These are phyloP conservation scores for Suillus discolor DNA, from an alignment of 768 basidiomycete species.

Conservation along the genomic window DNA sequence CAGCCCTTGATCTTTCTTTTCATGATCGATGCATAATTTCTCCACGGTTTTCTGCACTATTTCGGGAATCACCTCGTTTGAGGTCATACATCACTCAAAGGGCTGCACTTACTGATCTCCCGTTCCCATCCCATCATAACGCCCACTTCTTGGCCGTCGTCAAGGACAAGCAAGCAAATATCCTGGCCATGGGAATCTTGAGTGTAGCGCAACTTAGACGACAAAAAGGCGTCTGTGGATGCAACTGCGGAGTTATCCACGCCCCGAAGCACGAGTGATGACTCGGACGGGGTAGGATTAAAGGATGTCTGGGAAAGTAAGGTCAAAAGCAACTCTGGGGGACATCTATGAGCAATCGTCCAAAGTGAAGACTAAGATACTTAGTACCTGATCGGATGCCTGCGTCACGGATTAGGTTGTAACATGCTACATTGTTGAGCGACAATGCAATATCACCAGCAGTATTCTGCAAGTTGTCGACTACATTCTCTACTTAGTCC, in stretches of 20 bases:
- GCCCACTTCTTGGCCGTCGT: slow-evolving; percentile 76
- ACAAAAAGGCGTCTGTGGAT: slow-evolving; percentile 70
- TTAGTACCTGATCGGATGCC: slow-evolving; percentile 84
- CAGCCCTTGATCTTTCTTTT: slow-evolving; percentile 46
- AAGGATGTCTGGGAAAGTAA: slow-evolving; percentile 49
- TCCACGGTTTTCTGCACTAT: slow-evolving; percentile 79
- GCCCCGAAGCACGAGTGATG: slow-evolving; percentile 45
- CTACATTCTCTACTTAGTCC: slow-evolving; percentile 36
- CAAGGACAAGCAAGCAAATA: slow-evolving; percentile 69
- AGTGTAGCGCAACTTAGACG: slow-evolving; percentile 67
- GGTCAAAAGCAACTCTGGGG: slow-evolving; percentile 69
- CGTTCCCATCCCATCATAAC: slow-evolving; percentile 99
- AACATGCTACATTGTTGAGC: slow-evolving; percentile 74
- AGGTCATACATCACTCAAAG: slow-evolving; percentile 14
- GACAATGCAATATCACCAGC: slow-evolving; percentile 92
- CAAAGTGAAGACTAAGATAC: slow-evolving; percentile 10
- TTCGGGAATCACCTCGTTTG: slow-evolving; percentile 22
- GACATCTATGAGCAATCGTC: slow-evolving; percentile 12
- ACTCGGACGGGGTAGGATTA: slow-evolving; percentile 20
- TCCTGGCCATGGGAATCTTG: slow-evolving; percentile 78
- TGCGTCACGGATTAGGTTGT: slow-evolving; percentile 83
- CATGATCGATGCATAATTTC: slow-evolving; percentile 57
- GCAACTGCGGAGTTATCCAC: slow-evolving; percentile 59
- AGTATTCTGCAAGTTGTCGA: slow-evolving; percentile 78
- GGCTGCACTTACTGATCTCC: slow-evolving; percentile 62